Percentiles rank a stretch among this genome's conserved stretches.
Conservation (phyloP, 2,329 filamentous ascomycete species). For the Nothopassalora personata region DNA sequence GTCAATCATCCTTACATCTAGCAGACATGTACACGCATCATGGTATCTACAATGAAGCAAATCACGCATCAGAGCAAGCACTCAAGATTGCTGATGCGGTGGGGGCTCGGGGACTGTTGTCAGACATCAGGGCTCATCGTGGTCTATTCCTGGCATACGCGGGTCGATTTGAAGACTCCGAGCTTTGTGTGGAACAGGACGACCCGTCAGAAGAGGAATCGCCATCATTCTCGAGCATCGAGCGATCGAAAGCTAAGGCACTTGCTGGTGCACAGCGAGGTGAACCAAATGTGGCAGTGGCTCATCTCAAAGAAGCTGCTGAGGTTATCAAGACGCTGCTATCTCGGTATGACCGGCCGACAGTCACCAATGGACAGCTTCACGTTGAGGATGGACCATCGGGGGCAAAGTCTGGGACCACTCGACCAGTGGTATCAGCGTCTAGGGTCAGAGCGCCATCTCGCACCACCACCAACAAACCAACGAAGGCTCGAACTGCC, state of each 20-base stretch:
- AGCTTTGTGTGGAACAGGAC: conserved; percentile 24
- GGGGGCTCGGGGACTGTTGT: conserved; percentile 14
- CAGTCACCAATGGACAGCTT: not conserved
- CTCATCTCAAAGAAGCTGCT: conserved; percentile 19
- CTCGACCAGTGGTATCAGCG: not conserved
- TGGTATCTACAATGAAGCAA: conserved; percentile 80
- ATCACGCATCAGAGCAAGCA: conserved; percentile 83
- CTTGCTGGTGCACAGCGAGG: conserved; percentile 18
- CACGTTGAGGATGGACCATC: not conserved
- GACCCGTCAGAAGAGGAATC: not conserved
- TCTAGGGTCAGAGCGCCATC: not conserved
- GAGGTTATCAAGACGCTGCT: conserved; percentile 5
- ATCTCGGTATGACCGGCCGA: conserved; percentile 1
- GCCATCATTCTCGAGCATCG: conserved; percentile 13
- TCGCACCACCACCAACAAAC: not conserved
- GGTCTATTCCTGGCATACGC: conserved; percentile 21
- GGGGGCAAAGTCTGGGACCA: not conserved
- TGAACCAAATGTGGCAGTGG: conserved; percentile 18
- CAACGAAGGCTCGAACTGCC: not conserved
- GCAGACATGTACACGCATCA: conserved; percentile 75
- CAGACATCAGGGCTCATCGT: conserved; percentile 19
- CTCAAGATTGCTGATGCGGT: conserved; percentile 60
- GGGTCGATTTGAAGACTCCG: conserved; percentile 27
- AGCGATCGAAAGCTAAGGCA: conserved; percentile 21
- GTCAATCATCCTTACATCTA: conserved; percentile 66